Evolutionary conservation across 1,284 basidiomycete species (phyloP), one percentile per base, ranked within the genome.

Genomic region (Amylostereum areolatum): DNA sequence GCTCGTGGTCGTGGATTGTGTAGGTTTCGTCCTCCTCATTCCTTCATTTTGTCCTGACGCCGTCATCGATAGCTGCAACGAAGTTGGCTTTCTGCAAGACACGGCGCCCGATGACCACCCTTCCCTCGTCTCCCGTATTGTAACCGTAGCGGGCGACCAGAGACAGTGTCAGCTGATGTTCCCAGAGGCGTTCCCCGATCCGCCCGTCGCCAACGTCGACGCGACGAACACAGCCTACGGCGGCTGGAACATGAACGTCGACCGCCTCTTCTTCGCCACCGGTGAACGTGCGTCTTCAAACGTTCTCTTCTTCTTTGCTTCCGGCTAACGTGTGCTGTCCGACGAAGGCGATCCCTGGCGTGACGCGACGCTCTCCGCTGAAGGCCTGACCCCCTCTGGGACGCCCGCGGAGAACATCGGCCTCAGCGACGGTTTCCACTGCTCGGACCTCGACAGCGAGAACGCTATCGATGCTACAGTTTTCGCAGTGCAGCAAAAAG

Each of bases 321-420:
- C 25, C 24, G 37, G 46, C 36, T 34, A 25, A 11, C 31, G 34
- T 41, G 6, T 41, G 45, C 0, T 40, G 28, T 2, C 11, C 27
- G 41, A 24, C 24, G 18, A 36, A 83, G 83, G 80, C 44, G 85
- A 87, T 59, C 83, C 85, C n/a, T 88, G 84, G 85, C 74, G 76
- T 52, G 81, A 83, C 51, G 77, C 77, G 5, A 86, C 85, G 0
- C 67, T 85, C 11, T 85, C 84, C 4, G 80, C 83, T 1, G 72
- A 76, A 30, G 69, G 69, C 31, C 65, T 74, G n/a, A 55, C 65
- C 49, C 68, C 75, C 48, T 25, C 59, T 11, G 84, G 75, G 58
- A 83, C 80, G 2, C 48, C 69, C 1, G 59, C 60, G 2, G 78
- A 82, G 55, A 80, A 80, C 0, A 80, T 87, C 49, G 71, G 66